Evolutionary conservation across 1,284 basidiomycete genomes (phyloP).

Genomic region (Leccinum insigne): DNA sequence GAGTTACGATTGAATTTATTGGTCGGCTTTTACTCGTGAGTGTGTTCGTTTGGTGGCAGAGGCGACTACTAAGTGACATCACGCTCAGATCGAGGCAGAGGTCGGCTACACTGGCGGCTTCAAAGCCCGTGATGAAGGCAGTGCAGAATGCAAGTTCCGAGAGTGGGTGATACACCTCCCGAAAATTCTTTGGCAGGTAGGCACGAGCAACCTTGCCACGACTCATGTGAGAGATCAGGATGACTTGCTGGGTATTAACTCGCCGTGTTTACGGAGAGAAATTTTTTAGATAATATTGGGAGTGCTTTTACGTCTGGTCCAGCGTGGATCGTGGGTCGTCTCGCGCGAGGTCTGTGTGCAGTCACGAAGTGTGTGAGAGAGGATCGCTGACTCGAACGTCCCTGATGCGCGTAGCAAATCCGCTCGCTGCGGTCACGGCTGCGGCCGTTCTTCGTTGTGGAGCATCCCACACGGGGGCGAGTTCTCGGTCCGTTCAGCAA

Average conservation of each 20-base stretch:
- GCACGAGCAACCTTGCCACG: constrained; percentile 50
- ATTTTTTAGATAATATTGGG: constrained; percentile 54
- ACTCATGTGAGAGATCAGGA: constrained; percentile 51
- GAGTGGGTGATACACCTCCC: constrained; percentile 74
- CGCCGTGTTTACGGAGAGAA: constrained; percentile 11
- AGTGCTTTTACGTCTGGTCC: constrained; percentile 60
- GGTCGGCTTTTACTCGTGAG: constrained; percentile 67
- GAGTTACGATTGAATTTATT: constrained; percentile 70
- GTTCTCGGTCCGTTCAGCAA: constrained; percentile 75
- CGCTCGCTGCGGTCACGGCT: constrained; percentile 54
- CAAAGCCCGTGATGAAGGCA: constrained; percentile 33
- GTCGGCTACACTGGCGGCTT: constrained; percentile 55
- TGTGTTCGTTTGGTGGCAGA: constrained; percentile 2
- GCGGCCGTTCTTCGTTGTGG: constrained; percentile 75
- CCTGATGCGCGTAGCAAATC: constrained; percentile 24
- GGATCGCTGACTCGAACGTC: constrained; percentile 15
- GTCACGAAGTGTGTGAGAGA: constrained; percentile 10
- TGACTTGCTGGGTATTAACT: not conserved
- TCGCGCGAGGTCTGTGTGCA: constrained; percentile 41
- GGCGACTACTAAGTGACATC: not conserved
- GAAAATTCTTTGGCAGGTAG: constrained; percentile 82
- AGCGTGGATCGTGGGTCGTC: constrained; percentile 51
- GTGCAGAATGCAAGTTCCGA: constrained; percentile 41
- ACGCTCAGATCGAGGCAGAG: constrained; percentile 59
- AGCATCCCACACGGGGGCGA: constrained; percentile 67